A percentile compares a stretch with the other conserved stretches of the same genome.
Conservation (phyloP, 768 basidiomycete genomes). For the Epithele typhae region DNA sequence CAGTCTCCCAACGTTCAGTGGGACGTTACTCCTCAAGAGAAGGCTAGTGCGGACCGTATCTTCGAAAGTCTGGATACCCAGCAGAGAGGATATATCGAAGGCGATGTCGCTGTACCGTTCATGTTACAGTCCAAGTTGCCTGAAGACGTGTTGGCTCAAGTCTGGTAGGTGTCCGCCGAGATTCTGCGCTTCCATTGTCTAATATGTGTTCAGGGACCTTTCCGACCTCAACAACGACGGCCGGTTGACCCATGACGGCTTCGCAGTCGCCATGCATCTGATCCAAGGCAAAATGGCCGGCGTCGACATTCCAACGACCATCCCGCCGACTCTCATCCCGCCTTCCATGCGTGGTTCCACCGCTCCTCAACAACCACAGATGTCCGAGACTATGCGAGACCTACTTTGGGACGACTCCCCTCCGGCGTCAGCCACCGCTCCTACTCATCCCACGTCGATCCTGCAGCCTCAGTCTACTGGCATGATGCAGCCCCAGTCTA, state of each 20-base stretch:
- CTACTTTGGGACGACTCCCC: slow-evolving; percentile 41
- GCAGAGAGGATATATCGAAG: slow-evolving; percentile 79
- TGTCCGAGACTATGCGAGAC: slow-evolving; percentile 40
- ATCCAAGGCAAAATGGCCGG: slow-evolving; percentile 85
- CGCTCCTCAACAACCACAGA: slow-evolving; percentile 32
- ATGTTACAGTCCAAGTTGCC: slow-evolving; percentile 87
- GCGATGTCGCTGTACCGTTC: slow-evolving; percentile 93
- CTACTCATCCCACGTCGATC: slow-evolving; percentile 35
- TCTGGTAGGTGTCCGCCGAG: slow-evolving; percentile 64
- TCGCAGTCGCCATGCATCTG: slow-evolving; percentile 53
- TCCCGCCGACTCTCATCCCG: slow-evolving; percentile 76
- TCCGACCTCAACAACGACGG: slow-evolving; percentile 89
- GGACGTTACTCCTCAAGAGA: slow-evolving; percentile 84
- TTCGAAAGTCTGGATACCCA: slow-evolving; percentile 80
- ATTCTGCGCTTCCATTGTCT: background rate
- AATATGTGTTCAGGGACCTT: slow-evolving; percentile 66
- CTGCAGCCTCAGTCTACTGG: slow-evolving; percentile 24
- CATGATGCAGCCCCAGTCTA: slow-evolving; percentile 15
- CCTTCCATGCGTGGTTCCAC: slow-evolving; percentile 61
- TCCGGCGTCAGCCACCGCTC: slow-evolving; percentile 32
- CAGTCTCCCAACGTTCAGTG: slow-evolving; percentile 40
- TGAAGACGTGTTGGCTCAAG: slow-evolving; percentile 78
- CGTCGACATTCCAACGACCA: slow-evolving; percentile 62
- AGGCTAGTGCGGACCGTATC: slow-evolving; percentile 68
- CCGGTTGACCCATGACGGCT: slow-evolving; percentile 53